These are phyloP conservation scores for Kwoniella dendrophila DNA, from an alignment of 768 basidiomycete genomes.

Conservation along the genomic window DNA sequence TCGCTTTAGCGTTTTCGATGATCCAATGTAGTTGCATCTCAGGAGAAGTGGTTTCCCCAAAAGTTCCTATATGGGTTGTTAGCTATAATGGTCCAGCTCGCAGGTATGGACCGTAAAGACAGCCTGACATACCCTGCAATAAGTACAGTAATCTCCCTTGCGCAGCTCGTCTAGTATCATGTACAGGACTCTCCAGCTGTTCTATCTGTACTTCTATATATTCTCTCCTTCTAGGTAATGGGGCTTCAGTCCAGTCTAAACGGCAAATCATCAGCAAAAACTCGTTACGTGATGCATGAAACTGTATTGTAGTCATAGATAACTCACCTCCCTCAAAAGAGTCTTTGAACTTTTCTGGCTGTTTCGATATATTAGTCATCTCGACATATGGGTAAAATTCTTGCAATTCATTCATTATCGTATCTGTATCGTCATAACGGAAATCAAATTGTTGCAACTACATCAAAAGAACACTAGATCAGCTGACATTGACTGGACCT, in stretches of 20 bases:
- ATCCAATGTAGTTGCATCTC: constrained; percentile 96
- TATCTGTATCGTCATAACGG: constrained; percentile 94
- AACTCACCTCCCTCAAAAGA: constrained; percentile 74
- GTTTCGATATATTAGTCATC: constrained; percentile 85
- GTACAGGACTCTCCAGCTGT: constrained; percentile 81
- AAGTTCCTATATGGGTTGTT: constrained; percentile 67
- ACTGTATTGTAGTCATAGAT: background rate
- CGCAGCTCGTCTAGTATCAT: constrained; percentile 80
- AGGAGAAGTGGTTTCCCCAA: constrained; percentile 84
- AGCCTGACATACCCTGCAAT: constrained; percentile 70
- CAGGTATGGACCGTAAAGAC: background rate
- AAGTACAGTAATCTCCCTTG: constrained; percentile 86
- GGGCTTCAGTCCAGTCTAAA: constrained; percentile 77
- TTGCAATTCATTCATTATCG: constrained; percentile 91
- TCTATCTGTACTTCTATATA: constrained; percentile 81
- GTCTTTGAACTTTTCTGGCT: constrained; percentile 82
- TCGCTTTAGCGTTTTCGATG: constrained; percentile 85
- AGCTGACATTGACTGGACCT: background rate
- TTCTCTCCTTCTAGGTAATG: constrained; percentile 65
- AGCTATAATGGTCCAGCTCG: constrained; percentile 8
- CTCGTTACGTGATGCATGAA: background rate
- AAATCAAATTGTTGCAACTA: constrained; percentile 68
- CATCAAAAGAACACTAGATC: background rate
- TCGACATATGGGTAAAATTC: constrained; percentile 98
- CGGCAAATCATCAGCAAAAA: background rate